A percentile compares a stretch with the other conserved stretches of the same genome.
Conservation (phyloP, 495 filamentous ascomycete species). For the Hypoxylon rickii region DNA sequence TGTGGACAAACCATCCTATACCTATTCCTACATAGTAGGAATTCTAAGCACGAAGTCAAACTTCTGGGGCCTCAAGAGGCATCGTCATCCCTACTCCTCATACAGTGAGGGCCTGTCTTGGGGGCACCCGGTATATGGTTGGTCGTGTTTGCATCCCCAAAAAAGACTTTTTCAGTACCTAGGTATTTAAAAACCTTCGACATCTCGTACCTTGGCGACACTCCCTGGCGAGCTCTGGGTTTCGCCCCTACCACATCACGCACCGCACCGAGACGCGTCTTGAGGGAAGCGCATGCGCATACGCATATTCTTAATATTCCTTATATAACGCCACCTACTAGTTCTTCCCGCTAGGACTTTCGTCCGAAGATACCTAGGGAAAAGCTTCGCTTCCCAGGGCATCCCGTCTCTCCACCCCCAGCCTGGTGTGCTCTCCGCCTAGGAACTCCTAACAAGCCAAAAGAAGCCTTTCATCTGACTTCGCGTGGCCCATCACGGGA, state of each 20-base stretch:
- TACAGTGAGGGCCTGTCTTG: slow-evolving; percentile 20
- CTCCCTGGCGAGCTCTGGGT: slow-evolving; percentile 8
- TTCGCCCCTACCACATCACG: slow-evolving; percentile 9
- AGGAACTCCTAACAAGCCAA: slow-evolving; percentile 18
- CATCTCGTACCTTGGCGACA: slow-evolving; percentile 18
- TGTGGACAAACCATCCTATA: slow-evolving; percentile 32
- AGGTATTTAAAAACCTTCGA: slow-evolving; percentile 22
- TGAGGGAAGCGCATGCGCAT: not conserved
- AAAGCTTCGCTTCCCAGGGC: slow-evolving; percentile 18
- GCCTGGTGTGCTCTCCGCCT: slow-evolving; percentile 3
- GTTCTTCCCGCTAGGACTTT: slow-evolving; percentile 23
- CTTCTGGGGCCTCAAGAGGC: slow-evolving; percentile 28
- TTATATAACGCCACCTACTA: slow-evolving; percentile 23
- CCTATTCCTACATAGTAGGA: slow-evolving; percentile 28
- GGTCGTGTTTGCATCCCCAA: slow-evolving; percentile 28
- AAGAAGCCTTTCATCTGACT: slow-evolving; percentile 11
- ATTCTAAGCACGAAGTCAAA: slow-evolving; percentile 35
- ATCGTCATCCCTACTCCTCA: slow-evolving; percentile 35
- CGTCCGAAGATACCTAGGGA: slow-evolving; percentile 15
- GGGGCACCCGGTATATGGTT: slow-evolving; percentile 26
- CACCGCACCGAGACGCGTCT: slow-evolving; percentile 21
- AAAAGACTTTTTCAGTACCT: slow-evolving; percentile 24
- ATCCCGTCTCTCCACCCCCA: slow-evolving; percentile 19
- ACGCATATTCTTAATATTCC: slow-evolving; percentile 27
- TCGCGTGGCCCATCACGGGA: slow-evolving; percentile 16